Base-by-base conservation (phyloP, 2,329 filamentous ascomycete species). In the Sporothrix schenckii region DNA sequence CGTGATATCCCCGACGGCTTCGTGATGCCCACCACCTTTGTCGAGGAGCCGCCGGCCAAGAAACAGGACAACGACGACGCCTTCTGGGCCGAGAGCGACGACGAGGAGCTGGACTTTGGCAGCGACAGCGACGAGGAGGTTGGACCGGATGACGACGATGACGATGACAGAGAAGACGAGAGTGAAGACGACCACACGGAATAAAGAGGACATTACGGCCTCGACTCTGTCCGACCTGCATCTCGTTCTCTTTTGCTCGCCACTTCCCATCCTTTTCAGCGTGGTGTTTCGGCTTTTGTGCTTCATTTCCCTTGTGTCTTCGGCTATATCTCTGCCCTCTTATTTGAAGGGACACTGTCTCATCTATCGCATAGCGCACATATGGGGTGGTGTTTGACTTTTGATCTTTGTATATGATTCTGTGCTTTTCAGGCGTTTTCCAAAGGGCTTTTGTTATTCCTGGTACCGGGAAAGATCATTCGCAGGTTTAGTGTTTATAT, bases 11-110 rank as follows among this genome's bases (percentile, higher is more conserved):
- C 95, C 0, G 81, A 83, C 0, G 93, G 86, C 0, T 94, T 94
- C 73, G 84, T 87, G 69, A 94, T 98, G 91, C 95, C 95, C 0
- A 93, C 90, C 0, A 87, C 89, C 68, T 80, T 91, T 77, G 80
- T 92, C 80, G 82, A 86, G 19, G 82, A 84, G 14, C 86, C 88
- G 3, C 86, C 88, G 2, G 83, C 83, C 1, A 88, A 90, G 74
- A 87, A 89, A 76, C 78, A 85, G 16, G 87, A 89, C 3, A 88
- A 91, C 53, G 92, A 96, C 75, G 89, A 91, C 74, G 91, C 92
- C 72, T 96, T 96, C 78, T 95, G 92, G 91, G 88, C 87, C 47
- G 91, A 92, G 78, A 89, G 88, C 63, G 91, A 91, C 71, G 86
- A 91, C 71, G 86, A 91, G 74, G 91, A 92, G 74, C 88, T 91